Percentiles rank a stretch among this genome's conserved stretches.
phyloP scores from a whole-genome alignment of 2,329 filamentous ascomycete species.

The Scedosporium aurantiacum region DNA sequence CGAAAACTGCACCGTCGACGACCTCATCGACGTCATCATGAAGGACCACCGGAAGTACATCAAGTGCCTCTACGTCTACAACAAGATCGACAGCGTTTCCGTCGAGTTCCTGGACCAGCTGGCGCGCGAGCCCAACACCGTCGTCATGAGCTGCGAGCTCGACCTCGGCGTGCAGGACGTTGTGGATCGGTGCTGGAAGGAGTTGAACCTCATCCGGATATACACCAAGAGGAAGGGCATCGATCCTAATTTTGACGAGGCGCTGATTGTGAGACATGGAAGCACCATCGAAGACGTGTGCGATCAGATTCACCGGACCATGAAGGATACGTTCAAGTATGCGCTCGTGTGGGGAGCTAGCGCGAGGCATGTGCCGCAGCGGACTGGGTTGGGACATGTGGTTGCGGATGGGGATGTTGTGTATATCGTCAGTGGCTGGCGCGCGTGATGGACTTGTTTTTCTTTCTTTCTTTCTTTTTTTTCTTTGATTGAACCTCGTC shows the following conservation, averaged over 20 bases:
- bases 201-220: conserved; percentile 77
- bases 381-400: conserved; percentile 74
- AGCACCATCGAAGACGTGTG: conserved; percentile 95
- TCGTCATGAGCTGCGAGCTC: conserved; percentile 95
- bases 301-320: conserved; percentile 80
- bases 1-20: conserved; percentile 90
- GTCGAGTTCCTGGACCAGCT: conserved; percentile 88
- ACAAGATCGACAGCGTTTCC: conserved; percentile 95
- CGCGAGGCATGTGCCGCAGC: conserved; percentile 85
- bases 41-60: conserved; percentile 98
- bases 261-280: conserved; percentile 80
- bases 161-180: conserved; percentile 90
- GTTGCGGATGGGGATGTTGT: conserved; percentile 63
- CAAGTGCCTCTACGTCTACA: conserved; percentile 91
- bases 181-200: conserved; percentile 89
- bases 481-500: background rate
- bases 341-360: conserved; percentile 96
- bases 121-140: conserved; percentile 84
- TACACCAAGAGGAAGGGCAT: conserved; percentile 95
- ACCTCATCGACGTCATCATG: conserved; percentile 99
- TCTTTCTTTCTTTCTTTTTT: no score
- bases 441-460: conserved; percentile 30
- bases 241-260: conserved; percentile 82
- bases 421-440: conserved; percentile 55
- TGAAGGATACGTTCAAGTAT: conserved; percentile 99